phyloP scores from a whole-genome alignment of 768 basidiomycete species.

The Pholiota microspora region DNA sequence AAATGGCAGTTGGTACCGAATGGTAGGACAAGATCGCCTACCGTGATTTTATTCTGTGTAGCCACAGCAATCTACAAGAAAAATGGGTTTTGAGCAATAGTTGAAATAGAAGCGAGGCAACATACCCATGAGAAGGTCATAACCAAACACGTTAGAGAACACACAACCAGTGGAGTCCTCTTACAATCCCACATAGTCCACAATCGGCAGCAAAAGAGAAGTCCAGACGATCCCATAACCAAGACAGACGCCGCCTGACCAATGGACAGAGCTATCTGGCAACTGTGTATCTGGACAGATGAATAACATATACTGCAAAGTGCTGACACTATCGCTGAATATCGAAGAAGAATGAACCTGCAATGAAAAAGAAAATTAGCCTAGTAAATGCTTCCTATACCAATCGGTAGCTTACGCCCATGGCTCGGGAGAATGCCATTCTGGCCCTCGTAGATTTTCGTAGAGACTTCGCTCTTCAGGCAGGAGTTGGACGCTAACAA shows the following conservation, averaged over 20 bases:
- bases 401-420: conserved; percentile 26
- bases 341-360: conserved; percentile 33
- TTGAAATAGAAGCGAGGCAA: background rate
- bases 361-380: background rate
- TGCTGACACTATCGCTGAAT: conserved; percentile 28
- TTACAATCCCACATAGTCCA: conserved; percentile 31
- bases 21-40: conserved; percentile 20
- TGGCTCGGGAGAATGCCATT: conserved; percentile 23
- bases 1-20: conserved; percentile 34
- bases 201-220: conserved; percentile 32
- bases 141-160: conserved; percentile 21
- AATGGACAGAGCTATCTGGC: conserved; percentile 27
- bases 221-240: conserved; percentile 28
- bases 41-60: conserved; percentile 25
- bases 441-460: conserved; percentile 21
- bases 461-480: conserved; percentile 29
- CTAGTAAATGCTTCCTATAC: background rate
- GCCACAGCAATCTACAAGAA: conserved; percentile 28
- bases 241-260: conserved; percentile 29
- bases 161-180: conserved; percentile 21
- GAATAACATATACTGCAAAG: conserved; percentile 27
- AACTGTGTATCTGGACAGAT: conserved; percentile 25
- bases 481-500: conserved; percentile 23
- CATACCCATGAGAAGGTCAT: conserved; percentile 32
- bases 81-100: background rate